Base-by-base conservation (phyloP, 768 basidiomycete species). In the Daedaleopsis sinensis region DNA sequence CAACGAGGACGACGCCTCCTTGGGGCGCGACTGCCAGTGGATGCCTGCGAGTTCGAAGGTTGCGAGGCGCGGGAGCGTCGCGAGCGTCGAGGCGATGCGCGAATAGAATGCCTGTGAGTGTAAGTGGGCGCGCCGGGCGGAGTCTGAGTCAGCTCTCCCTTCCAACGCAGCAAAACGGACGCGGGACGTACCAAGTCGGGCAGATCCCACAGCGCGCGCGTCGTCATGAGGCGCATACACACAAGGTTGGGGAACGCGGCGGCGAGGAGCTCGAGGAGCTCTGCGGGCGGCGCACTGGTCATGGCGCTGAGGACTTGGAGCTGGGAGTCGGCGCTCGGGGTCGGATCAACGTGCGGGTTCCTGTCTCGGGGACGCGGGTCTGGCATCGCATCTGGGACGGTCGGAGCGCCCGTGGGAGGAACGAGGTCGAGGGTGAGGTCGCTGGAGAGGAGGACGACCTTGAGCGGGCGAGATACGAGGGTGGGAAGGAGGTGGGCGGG, bases 21-120 rank as follows among this genome's bases (percentile, higher is more conserved):
- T 77, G 49, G 74, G 78, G n/a, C 80, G 79, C 6, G 84, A 85
- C 51, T 82, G 79, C 89, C 90, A 92, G 65, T 87, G 88, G 75
- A 91, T 84, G 37, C 90, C 91, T 50, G 82, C 87, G 32, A 92
- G 82, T 70, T 91, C 90, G 68, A 90, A 90, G 49, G 83, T 82
- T 63, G 81, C 76, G 38, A 92, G 80, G 57, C 82, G 74, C n/a
- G 83, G 75, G 63, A 92, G 81, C 9, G 80, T 80, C n/a, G 80
- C 77, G 62, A 93, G 78, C 7, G 79, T 76, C 51, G 75, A 74
- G 55, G 88, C 82, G 46, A 89, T 82, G 63, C 86, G 80, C 50
- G 84, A 76, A 67, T 88, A 87, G 69, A 89, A 89, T 19, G 79
- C 77, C 87, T 91, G 68, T 42, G 52, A 21, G 48, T 91, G 68